Evolutionary conservation across 2,329 filamentous ascomycete genomes (phyloP), one percentile per base, ranked within the genome.

Genomic region (Talaromyces sp.): DNA sequence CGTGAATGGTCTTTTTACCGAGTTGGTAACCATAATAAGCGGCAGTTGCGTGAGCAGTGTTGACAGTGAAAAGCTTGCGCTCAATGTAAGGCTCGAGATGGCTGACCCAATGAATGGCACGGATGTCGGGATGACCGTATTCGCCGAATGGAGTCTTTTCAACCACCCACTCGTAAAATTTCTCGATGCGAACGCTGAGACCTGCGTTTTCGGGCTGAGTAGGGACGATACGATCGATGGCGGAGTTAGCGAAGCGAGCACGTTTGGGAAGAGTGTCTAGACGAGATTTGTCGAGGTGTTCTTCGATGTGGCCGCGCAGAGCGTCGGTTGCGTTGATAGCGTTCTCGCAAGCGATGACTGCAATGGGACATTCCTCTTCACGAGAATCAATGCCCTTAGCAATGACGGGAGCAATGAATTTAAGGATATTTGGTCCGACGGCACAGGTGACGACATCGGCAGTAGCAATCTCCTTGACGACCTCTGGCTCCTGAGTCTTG

Each of bases 141-240:
- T 87, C 84, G 63, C 86, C 81, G 75, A 97, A 97, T 2, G 93
- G 93, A 45, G 85, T 88, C 72, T 85, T 80, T 72, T 99, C 94
- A 53, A 99, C 92, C 39, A 94, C 93, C 94, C 94, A 99, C 80
- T 99, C 94, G 79, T 90, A 97, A 82, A 97, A 99, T 78, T 94
- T 94, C 82, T 99, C 94, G 50, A 99, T 91, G 69, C 88, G 92
- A 65, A 99, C 94, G 70, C 97, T 87, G 45, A 99, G 83, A 57
- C 91, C 91, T 22, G 87, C 84, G 67, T 89, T 79, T 53, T 84
- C 78, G 61, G 91, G 87, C 78, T 97, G 94, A 43, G 91, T 89
- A 13, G 94, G 94, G 22, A 97, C 94, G 72, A 99, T 99, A 61
- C 94, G 90, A 81, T 99, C 94, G 73, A 99, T 97, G 67, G 94